Base-by-base conservation (phyloP, 1,139 yeast species). In the Debaryomyces nepalensis region DNA sequence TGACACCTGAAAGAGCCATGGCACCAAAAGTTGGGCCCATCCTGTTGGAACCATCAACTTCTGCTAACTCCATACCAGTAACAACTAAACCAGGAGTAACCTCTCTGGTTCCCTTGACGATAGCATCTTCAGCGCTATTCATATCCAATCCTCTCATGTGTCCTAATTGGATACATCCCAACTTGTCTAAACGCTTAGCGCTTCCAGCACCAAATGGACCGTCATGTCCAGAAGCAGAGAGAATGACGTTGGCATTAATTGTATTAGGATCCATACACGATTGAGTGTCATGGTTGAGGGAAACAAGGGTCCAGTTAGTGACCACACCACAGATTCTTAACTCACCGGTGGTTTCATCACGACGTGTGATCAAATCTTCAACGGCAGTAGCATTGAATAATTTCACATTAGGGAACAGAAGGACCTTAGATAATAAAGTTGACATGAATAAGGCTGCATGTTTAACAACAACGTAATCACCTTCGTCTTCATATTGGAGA, bases 1-100 rank as follows among this genome's bases (percentile, higher is more conserved):
- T 83, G 52, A 83, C 84, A 52, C 90, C 90, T 24, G 87, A 79
- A 46, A 83, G 76, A 30, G 81, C 85, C 91, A 85, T 85, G 39
- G 90, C 91, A 45, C 90, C 91, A 52, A 85, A 85, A 24, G 91
- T 85, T 40, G 93, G 91, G 12, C 93, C 91, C 91, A 85, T 85
- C 66, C 93, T 79, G 74, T 84, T 82, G 51, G 81, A 77, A 30
- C 90, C 90, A 54, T 83, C 88, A 43, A 84, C 79, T 59, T 85
- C 91, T 26, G 89, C 83, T 51, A 84, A 74, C 63, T 85, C 93
- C 93, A 85, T 85, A 52, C 93, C 91, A 9, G 87, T 87, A 52
- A 84, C 82, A 52, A 85, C 82, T 54, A 85, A 75, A 31, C 88
- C 87, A 19, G 87, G 87, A 43, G 77, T 79, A 43, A 84, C 80